Evolutionary conservation across 257 asterid species (phyloP), one percentile per base, ranked within the genome.

Genomic region (Henckelia pumila): DNA sequence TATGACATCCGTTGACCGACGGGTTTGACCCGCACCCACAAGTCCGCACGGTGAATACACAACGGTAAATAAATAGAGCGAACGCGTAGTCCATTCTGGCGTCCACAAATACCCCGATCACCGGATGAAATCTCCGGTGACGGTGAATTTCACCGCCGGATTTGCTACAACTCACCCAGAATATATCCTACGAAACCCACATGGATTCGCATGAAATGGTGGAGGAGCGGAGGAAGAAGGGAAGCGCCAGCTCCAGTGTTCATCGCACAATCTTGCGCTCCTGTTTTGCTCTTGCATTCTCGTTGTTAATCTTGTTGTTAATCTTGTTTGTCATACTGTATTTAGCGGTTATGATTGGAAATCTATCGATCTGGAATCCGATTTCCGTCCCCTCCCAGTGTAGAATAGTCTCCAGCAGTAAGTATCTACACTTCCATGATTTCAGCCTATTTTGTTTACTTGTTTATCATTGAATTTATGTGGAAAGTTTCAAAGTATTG

Each of bases 361-460:
- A 80, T 69, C 69, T 88, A 56, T 77, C 96, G 49, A 61, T 86
- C 71, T 86, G 95, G 92, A 86, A 80, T 79, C 97, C 96, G 26
- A 91, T 93, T 75, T 83, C 95, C 56, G 86, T 93, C 20, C 87
- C 87, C 47, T 84, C 97, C 32, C 86, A 80, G 68, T 93, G 99
- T 88, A 87, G 80, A 75, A 88, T 93, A 28, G 86, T 90, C 44
- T 88, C 99, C 10, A 93, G 88, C 79, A 82, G 99, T 93, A 73
- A 86, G 92, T 82, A 5, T 37, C 61, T 37, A 17, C 20, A 59
- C 2, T 53, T 61, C 59, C 24, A 17, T 16, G 1, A 47, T 16
- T 47, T 47, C 20, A 47, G 8, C 55, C 21, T 47, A 47, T 47
- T 17, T 5, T 17, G 6, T 47, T 47, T 47, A 47, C 16, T 16